A percentile compares a stretch with the other conserved stretches of the same genome.
phyloP scores from a whole-genome alignment of 208 protist genomes.

The Acanthamoeba lugdunensis region DNA sequence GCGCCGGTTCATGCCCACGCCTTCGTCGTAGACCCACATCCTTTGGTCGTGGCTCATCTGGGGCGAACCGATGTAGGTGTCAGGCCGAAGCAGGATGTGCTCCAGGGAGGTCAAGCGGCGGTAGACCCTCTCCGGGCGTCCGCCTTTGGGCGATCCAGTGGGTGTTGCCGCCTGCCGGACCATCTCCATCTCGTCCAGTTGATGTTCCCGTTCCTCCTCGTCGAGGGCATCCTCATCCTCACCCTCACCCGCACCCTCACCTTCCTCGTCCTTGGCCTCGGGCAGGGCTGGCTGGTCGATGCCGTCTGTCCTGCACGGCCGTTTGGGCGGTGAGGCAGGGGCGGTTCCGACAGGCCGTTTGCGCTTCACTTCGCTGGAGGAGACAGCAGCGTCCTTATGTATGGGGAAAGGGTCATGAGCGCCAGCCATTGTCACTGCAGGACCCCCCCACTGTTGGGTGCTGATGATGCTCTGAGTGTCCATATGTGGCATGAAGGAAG shows the following conservation, averaged over 20 bases:
- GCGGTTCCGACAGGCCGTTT: not conserved
- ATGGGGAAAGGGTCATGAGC: not conserved
- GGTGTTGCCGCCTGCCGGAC: too few relatives aligned
- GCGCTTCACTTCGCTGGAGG: not conserved
- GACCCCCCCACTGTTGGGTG: not conserved
- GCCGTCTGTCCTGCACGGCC: not conserved
- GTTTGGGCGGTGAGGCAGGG: not conserved
- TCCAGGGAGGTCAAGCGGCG: constrained; percentile 96
- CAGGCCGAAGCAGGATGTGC: constrained; percentile 97
- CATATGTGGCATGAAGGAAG: not conserved
- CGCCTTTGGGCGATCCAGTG: not conserved
- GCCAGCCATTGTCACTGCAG: too few relatives aligned
- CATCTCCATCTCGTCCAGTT: too few relatives aligned
- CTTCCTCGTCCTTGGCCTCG: not conserved
- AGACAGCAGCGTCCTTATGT: not conserved
- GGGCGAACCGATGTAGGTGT: constrained; percentile 98
- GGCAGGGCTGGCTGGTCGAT: too few relatives aligned
- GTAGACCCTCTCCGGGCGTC: constrained; percentile 84
- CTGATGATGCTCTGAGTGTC: not conserved
- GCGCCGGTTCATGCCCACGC: constrained; percentile 92
- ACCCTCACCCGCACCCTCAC: too few relatives aligned
- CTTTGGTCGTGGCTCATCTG: constrained; percentile 86
- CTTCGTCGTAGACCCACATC: constrained; percentile 95
- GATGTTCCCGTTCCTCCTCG: too few relatives aligned
- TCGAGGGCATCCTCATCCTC: too few relatives aligned